Evolutionary conservation across 2,329 filamentous ascomycete genomes (phyloP).

Genomic region (Neurospora sp.): DNA sequence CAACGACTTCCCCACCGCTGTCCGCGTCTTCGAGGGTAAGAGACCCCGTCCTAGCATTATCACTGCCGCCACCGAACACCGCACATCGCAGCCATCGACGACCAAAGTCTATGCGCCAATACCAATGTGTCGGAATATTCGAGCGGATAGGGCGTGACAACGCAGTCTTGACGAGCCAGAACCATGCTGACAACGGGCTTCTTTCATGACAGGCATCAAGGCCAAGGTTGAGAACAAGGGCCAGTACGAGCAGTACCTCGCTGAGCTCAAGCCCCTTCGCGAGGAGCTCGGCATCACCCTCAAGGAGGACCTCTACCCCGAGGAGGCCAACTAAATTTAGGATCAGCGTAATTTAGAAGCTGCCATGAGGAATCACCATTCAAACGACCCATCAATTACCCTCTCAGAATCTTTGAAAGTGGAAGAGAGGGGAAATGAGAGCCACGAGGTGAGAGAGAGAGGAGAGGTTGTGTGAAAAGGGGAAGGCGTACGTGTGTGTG

Average conservation of each 20-base stretch:
- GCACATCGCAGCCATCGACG: conserved; percentile 8
- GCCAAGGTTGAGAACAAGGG: conserved; percentile 98
- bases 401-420: neutral
- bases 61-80: neutral
- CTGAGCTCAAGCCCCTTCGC: conserved; percentile 83
- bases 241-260: conserved; percentile 94
- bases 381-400: neutral
- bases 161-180: neutral
- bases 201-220: conserved; percentile 71
- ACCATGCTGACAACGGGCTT: conserved; percentile 1
- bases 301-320: conserved; percentile 88
- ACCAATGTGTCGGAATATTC: neutral
- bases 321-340: conserved; percentile 25
- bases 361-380: neutral
- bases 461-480: neutral
- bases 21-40: conserved; percentile 96
- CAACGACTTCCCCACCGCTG: conserved; percentile 96
- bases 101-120: conserved; percentile 7
- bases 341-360: neutral
- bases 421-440: neutral
- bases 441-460: neutral
- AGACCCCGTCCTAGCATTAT: conserved; percentile 2
- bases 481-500: neutral
- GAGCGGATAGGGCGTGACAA: neutral
- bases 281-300: conserved; percentile 88